A percentile compares a stretch with the other conserved stretches of the same genome.
phyloP scores from a whole-genome alignment of 345 rosid species.

The Euphorbia peplus region DNA sequence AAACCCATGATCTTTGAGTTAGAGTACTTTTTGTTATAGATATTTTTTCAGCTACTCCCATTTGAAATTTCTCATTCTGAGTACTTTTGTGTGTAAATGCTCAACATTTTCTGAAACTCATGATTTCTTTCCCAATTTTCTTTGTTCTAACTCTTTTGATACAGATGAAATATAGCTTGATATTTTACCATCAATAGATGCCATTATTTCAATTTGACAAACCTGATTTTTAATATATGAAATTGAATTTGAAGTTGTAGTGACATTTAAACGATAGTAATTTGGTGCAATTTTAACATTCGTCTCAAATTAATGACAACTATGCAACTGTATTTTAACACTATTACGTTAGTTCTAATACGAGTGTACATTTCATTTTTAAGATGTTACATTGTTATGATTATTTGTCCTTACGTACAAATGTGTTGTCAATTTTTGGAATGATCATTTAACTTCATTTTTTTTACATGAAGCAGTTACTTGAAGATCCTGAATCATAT shows the following conservation, averaged over 20 bases:
- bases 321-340: neutral
- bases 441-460: slow-evolving; percentile 19
- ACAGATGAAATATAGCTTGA: neutral
- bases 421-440: neutral
- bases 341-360: neutral
- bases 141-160: neutral
- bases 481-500: slow-evolving; percentile 63
- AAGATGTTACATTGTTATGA: neutral
- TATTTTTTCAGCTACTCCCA: neutral
- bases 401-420: neutral
- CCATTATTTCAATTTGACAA: neutral
- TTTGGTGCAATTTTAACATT: neutral
- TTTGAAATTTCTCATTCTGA: neutral
- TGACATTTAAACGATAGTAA: neutral
- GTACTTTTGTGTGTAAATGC: neutral
- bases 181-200: neutral
- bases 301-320: neutral
- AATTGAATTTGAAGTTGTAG: neutral
- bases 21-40: neutral
- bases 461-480: slow-evolving; percentile 45
- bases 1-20: neutral
- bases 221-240: neutral
- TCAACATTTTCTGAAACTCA: neutral
- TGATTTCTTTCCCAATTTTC: neutral
- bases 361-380: no score